Evolutionary conservation across 83 land plant species (phyloP).

Genomic region (Diphasiastrum complanatum): DNA sequence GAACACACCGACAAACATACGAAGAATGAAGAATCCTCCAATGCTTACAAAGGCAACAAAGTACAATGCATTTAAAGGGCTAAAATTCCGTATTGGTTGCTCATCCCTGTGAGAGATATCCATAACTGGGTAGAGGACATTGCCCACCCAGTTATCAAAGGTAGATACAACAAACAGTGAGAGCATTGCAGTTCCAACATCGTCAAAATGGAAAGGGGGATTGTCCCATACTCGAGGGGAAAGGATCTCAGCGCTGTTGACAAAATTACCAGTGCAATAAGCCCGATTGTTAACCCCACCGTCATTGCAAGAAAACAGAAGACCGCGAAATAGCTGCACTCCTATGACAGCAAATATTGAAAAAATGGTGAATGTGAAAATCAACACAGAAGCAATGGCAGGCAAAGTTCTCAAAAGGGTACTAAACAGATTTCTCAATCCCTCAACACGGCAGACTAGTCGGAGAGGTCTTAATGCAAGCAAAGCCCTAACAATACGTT

Average conservation of each 20-base stretch:
- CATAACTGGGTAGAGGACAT: slow-evolving; percentile 23
- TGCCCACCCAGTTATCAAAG: slow-evolving; percentile 26
- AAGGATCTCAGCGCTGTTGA: slow-evolving; percentile 14
- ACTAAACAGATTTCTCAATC: slow-evolving; percentile 20
- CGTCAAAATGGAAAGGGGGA: slow-evolving; percentile 28
- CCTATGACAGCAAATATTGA: slow-evolving; percentile 33
- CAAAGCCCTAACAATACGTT: slow-evolving; percentile 13
- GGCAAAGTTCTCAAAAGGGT: slow-evolving; percentile 30
- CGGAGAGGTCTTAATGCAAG: slow-evolving; percentile 29
- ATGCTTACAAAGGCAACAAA: slow-evolving; percentile 24
- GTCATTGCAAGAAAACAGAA: slow-evolving; percentile 26
- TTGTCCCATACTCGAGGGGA: slow-evolving; percentile 29
- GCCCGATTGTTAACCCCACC: slow-evolving; percentile 7
- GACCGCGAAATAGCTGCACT: slow-evolving; percentile 24
- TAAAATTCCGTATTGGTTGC: slow-evolving; percentile 19
- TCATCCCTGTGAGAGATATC: slow-evolving; percentile 23
- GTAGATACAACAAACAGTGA: slow-evolving; percentile 34
- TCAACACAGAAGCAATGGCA: slow-evolving; percentile 27
- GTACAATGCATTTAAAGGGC: slow-evolving; percentile 16
- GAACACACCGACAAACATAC: slow-evolving; percentile 37
- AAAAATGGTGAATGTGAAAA: slow-evolving; percentile 30
- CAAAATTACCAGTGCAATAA: slow-evolving; percentile 26
- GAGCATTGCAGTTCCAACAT: slow-evolving; percentile 30
- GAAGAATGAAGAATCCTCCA: slow-evolving; percentile 28
- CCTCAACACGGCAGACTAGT: slow-evolving; percentile 26